Percentiles rank a stretch among this genome's conserved stretches.
Conservation (phyloP, 192 early-diverging fungal species). For the Umbelopsis ramanniana region DNA sequence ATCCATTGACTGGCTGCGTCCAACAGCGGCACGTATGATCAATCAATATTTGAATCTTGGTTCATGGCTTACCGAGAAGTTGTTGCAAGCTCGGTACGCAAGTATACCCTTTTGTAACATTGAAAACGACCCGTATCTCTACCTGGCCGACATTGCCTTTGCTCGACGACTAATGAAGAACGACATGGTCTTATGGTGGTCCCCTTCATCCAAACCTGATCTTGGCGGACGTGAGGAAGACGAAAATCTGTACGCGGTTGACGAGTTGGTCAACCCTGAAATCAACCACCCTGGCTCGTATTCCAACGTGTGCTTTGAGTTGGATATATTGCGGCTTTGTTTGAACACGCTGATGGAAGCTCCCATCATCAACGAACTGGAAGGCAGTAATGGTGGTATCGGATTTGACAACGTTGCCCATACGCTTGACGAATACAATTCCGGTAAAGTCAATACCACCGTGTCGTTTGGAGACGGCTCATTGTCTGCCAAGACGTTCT, state of each 20-base stretch:
- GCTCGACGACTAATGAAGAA: constrained; percentile 77
- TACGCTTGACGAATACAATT: constrained; percentile 66
- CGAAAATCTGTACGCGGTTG: constrained; percentile 60
- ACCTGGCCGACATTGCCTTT: constrained; percentile 83
- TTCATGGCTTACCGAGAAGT: constrained; percentile 73
- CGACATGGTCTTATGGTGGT: constrained; percentile 93
- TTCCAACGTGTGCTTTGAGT: constrained; percentile 80
- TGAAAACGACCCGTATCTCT: constrained; percentile 78
- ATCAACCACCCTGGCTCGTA: constrained; percentile 80
- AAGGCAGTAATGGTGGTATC: constrained; percentile 54
- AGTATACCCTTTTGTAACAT: constrained; percentile 94
- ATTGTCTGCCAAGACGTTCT: constrained; percentile 65
- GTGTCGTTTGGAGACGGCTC: constrained; percentile 46
- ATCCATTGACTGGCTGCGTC: constrained; percentile 84
- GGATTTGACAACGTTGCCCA: constrained; percentile 52
- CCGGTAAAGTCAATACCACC: constrained; percentile 45
- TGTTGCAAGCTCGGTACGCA: constrained; percentile 77
- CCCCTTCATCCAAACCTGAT: constrained; percentile 77
- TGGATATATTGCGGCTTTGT: constrained; percentile 79
- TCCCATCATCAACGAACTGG: constrained; percentile 76
- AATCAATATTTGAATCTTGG: constrained; percentile 75
- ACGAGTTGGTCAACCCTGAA: constrained; percentile 69
- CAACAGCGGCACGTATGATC: constrained; percentile 73
- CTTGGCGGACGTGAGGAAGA: constrained; percentile 87
- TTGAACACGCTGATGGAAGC: constrained; percentile 85